Percentiles rank a stretch among this genome's conserved stretches.
These are phyloP conservation scores for Huntiella savannae DNA, from an alignment of 2,329 filamentous ascomycete genomes.

Conservation along the genomic window DNA sequence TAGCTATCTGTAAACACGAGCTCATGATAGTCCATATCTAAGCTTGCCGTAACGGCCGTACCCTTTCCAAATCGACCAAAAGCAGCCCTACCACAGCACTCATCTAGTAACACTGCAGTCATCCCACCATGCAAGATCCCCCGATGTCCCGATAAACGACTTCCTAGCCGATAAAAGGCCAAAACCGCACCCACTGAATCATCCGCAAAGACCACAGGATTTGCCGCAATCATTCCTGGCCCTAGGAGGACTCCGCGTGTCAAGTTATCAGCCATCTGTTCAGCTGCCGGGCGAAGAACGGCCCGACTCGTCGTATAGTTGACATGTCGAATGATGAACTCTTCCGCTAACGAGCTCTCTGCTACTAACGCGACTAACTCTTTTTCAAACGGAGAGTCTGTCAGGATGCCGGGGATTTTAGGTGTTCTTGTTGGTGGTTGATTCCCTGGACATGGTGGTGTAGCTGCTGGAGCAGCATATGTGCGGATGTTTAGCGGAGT, in stretches of 20 bases:
- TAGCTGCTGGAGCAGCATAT: neutral
- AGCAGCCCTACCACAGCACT: conserved; percentile 12
- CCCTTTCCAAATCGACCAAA: conserved; percentile 11
- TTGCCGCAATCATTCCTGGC: conserved; percentile 4
- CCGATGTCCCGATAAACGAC: conserved; percentile 12
- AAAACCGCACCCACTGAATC: conserved; percentile 1
- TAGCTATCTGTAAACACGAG: conserved; percentile 11
- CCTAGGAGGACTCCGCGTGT: conserved; percentile 3
- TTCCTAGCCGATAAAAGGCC: conserved; percentile 12
- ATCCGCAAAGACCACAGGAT: conserved; percentile 7
- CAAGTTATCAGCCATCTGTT: conserved; percentile 2
- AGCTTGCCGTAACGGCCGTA: conserved; percentile 13
- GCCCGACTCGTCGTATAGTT: conserved; percentile 2
- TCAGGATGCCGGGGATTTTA: neutral
- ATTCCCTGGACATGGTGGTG: neutral
- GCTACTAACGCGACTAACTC: conserved; percentile 2
- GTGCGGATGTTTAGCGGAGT: neutral
- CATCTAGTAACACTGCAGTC: conserved; percentile 13
- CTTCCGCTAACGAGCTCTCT: neutral
- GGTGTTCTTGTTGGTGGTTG: neutral
- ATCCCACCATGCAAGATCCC: conserved; percentile 14
- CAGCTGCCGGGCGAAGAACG: neutral
- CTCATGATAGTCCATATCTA: conserved; percentile 13
- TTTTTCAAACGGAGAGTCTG: conserved; percentile 2
- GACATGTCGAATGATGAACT: conserved; percentile 1